These are phyloP conservation scores for Paramecium pentaurelia DNA, from an alignment of 73 alveolate species.

Conservation along the genomic window DNA sequence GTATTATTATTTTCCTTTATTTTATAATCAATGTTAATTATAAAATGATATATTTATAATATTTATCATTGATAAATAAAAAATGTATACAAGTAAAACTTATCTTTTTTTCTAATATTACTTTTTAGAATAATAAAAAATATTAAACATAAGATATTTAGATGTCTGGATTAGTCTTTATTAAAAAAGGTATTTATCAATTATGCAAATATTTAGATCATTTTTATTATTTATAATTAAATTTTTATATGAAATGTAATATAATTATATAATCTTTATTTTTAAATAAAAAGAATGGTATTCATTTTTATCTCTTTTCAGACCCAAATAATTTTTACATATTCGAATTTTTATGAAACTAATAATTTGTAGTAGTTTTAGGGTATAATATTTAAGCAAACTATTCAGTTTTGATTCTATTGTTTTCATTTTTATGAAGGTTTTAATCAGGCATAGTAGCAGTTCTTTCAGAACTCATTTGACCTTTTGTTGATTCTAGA, in stretches of 20 bases:
- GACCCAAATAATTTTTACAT: neutral
- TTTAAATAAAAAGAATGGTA: neutral
- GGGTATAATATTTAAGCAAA: neutral
- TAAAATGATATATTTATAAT: too few relatives aligned
- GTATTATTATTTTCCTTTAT: too few relatives aligned
- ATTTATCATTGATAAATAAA: too few relatives aligned
- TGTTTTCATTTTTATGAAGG: neutral
- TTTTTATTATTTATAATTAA: too few relatives aligned
- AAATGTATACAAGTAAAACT: too few relatives aligned
- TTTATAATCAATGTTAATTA: too few relatives aligned
- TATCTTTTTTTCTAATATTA: too few relatives aligned
- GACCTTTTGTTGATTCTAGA: neutral
- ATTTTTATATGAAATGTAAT: too few relatives aligned
- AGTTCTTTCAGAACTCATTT: neutral
- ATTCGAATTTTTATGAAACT: neutral
- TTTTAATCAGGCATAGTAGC: neutral
- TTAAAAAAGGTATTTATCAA: neutral
- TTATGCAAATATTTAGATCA: too few relatives aligned
- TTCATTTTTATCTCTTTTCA: neutral
- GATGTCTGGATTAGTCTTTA: too few relatives aligned
- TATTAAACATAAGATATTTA: too few relatives aligned
- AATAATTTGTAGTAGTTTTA: neutral
- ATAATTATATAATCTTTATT: neutral
- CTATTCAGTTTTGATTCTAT: slow-evolving; percentile 12
- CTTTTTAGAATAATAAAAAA: too few relatives aligned